Base-by-base conservation (phyloP, 495 filamentous ascomycete genomes). In the Lasiosphaeriaceae sp. region DNA sequence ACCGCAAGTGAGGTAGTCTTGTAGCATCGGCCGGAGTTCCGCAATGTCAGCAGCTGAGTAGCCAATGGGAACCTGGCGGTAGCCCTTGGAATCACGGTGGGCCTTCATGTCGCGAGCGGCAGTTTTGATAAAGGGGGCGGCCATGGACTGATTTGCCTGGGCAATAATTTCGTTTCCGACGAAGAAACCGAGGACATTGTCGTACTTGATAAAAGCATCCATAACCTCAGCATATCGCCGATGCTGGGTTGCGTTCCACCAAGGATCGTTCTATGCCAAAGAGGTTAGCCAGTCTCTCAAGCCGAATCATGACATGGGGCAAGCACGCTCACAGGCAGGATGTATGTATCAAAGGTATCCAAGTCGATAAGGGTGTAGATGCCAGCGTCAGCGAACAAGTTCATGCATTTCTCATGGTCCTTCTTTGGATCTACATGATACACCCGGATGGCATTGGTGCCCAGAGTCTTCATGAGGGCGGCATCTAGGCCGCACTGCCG, bases 41-140 rank as follows among this genome's bases (percentile, higher is more conserved):
- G 88, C 75, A 59, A 95, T 92, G 68, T 96, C 91, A 31, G 90
- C 89, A n/a, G 90, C 90, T 8, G 90, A 90, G 73, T 96, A 96
- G 43, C 91, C 91, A 50, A 96, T 76, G 7, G 91, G 90, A 51
- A 96, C 88, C 26, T 86, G 73, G 54, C 91, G 88, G 72, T 94
- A 92, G n/a, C 79, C 77, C 73, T 93, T 89, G 51, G 75, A 70
- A 63, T 90, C 79, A 47, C 90, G 81, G 71, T 95, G 90, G 1
- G 85, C 83, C 78, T 94, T 95, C 72, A 93, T 76, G 64, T 96
- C 90, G 41, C 87, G 81, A 17, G 84, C 80, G 19, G 89, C 88
- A 49, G 90, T 86, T 69, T 94, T 90, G 70, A 95, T 82, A 68
- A 85, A 94, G 2, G 90, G 89, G 12, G 90, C 90, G 23, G 86